Percentiles rank a stretch among this genome's conserved stretches.
phyloP scores from a whole-genome alignment of 441 rosid genomes.

The Jatropha multifida region DNA sequence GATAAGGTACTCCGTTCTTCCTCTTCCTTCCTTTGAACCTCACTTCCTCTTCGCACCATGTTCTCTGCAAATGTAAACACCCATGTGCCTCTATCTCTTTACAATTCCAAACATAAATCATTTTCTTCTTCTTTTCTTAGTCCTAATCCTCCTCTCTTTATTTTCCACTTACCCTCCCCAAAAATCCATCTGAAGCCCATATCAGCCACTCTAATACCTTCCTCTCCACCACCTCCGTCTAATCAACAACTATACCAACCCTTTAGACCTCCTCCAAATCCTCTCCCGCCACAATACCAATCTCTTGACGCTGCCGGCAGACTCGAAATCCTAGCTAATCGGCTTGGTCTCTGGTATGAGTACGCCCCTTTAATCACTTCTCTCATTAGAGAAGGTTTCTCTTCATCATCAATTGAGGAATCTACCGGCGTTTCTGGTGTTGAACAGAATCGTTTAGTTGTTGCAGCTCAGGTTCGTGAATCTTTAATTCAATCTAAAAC shows the following conservation, averaged over 20 bases:
- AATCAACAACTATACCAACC: slow-evolving; percentile 66
- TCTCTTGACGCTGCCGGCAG: slow-evolving; percentile 58
- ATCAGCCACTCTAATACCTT: slow-evolving; percentile 23
- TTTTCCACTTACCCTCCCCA: slow-evolving; percentile 20
- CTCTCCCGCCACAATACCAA: slow-evolving; percentile 58
- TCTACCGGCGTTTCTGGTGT: slow-evolving; percentile 71
- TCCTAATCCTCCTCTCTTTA: slow-evolving; percentile 32
- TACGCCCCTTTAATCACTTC: slow-evolving; percentile 81
- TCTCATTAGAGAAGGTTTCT: slow-evolving; percentile 64
- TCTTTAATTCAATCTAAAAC: slow-evolving; percentile 54
- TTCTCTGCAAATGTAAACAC: slow-evolving; percentile 22
- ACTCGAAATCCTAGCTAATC: slow-evolving; percentile 61
- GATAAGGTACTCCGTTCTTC: slow-evolving; percentile 46
- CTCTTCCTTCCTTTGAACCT: slow-evolving; percentile 9
- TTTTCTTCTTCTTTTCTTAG: slow-evolving; percentile 18
- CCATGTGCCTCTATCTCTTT: slow-evolving; percentile 6
- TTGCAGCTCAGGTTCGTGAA: slow-evolving; percentile 71
- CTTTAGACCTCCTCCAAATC: slow-evolving; percentile 82
- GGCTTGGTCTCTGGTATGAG: slow-evolving; percentile 80
- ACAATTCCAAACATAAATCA: slow-evolving; percentile 3
- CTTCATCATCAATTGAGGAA: slow-evolving; percentile 66
- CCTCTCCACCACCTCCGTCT: slow-evolving; percentile 18
- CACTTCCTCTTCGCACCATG: not conserved
- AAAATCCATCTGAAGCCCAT: slow-evolving; percentile 26
- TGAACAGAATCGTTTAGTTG: slow-evolving; percentile 78